These are phyloP conservation scores for Aspergillus nomiae DNA, from an alignment of 2,329 filamentous ascomycete genomes.

Conservation along the genomic window DNA sequence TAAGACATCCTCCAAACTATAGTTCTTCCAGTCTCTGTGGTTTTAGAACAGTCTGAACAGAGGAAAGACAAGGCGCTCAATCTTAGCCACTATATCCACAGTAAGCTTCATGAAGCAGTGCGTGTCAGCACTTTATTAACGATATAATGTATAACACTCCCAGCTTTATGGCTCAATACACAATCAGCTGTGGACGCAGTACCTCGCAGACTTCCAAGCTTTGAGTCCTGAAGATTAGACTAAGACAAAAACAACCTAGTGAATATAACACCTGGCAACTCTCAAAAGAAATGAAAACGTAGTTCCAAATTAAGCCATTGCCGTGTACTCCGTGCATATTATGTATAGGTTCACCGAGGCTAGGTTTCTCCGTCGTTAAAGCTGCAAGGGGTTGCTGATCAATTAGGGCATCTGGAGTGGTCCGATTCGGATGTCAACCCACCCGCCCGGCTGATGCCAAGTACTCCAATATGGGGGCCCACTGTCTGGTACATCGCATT, in stretches of 20 bases:
- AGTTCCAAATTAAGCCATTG: background rate
- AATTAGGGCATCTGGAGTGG: slow-evolving; percentile 3
- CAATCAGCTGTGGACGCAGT: background rate
- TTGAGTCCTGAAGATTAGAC: background rate
- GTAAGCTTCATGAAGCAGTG: background rate
- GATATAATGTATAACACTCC: background rate
- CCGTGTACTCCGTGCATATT: background rate
- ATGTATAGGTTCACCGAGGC: background rate
- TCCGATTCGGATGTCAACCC: slow-evolving; percentile 10
- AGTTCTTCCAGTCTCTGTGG: background rate
- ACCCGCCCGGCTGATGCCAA: slow-evolving; percentile 1
- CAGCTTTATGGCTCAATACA: background rate
- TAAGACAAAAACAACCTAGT: background rate
- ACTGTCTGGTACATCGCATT: background rate
- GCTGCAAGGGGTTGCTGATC: background rate
- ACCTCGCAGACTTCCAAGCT: background rate
- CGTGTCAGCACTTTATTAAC: background rate
- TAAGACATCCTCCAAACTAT: background rate
- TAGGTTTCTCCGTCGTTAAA: background rate
- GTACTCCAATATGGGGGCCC: background rate
- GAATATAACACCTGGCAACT: background rate
- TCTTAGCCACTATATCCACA: background rate
- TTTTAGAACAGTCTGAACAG: background rate
- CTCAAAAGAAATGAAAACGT: background rate
- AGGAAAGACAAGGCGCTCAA: background rate